Conservation (phyloP, 169 alveolate species). For the Cryptosporidium muris region DNA sequence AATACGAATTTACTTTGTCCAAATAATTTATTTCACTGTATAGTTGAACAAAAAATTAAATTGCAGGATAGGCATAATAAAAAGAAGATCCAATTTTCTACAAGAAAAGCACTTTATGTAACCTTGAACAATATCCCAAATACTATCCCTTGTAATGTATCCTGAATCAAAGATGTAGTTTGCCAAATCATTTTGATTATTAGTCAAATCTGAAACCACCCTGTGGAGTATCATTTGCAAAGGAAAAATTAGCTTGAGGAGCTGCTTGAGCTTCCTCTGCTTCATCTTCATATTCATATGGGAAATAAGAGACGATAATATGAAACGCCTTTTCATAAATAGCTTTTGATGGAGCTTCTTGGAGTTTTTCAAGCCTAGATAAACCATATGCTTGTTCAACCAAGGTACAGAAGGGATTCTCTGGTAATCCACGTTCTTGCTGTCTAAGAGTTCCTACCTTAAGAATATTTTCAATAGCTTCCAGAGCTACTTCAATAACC, state of each 20-base stretch:
- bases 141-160: too few species aligned
- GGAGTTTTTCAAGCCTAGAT: conserved; percentile 80
- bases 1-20: too few species aligned
- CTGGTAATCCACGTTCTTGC: conserved; percentile 80
- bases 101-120: too few species aligned
- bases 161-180: too few species aligned
- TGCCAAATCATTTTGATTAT: too few species aligned
- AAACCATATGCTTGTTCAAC: conserved; percentile 84
- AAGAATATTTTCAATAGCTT: conserved; percentile 92
- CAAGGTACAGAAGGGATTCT: conserved; percentile 84
- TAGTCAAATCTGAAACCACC: not conserved
- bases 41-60: too few species aligned
- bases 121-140: too few species aligned
- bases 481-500: conserved; percentile 88
- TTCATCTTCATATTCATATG: conserved; percentile 64
- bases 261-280: conserved; percentile 35
- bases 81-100: too few species aligned
- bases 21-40: too few species aligned
- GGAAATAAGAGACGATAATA: conserved; percentile 78
- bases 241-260: not conserved
- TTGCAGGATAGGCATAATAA: too few species aligned
- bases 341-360: conserved; percentile 79
- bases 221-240: not conserved
- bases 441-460: conserved; percentile 86
- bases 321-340: conserved; percentile 82